Evolutionary conservation across 2,329 filamentous ascomycete species (phyloP), one percentile per base, ranked within the genome.

Genomic region (Tolypocladium endophyticum): DNA sequence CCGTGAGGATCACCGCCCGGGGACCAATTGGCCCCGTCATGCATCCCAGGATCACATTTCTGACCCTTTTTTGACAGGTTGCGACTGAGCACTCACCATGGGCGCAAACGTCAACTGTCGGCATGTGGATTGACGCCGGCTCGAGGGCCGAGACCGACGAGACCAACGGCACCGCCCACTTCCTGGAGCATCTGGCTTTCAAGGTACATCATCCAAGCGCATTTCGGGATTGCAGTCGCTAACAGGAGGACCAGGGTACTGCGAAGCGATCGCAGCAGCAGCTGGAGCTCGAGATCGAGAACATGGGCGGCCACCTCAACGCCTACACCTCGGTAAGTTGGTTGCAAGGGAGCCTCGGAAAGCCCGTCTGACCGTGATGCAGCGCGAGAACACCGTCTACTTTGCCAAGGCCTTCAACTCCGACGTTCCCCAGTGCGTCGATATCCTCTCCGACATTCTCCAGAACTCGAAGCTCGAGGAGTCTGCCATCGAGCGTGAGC

Each of bases 361-460:
- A 39, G 52, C 57, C n/a, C 59, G 56, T 60, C 71, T 73, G 67
- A 73, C 62, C 58, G 55, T 59, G 60, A 63, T 64, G 64, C 71
- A 90, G 92, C 91, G 94, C 77, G 94, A 99, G 79, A 97, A 97
- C 85, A 99, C 94, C 71, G 94, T 99, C 74, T 99, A 99, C 86
- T 99, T 97, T 78, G 94, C 94, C 79, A 97, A 97, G 82, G 88
- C 93, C 66, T 96, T 99, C 84, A 99, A 99, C 83, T 87, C 89
- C 78, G 93, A 99, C 75, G 92, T 97, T 63, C 92, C 92, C 71
- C 89, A 92, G 76, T 90, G 90, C 73, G 94, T 99, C 77, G 92
- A 99, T 77, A 97, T 99, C 72, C 90, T 99, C 63, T 89, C 94
- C 82, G 94, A 99, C 76, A 99, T 99, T 74, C 90, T 99, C 64